Conservation (phyloP, 2,329 filamentous ascomycete genomes). For the Colletotrichum musicola region DNA sequence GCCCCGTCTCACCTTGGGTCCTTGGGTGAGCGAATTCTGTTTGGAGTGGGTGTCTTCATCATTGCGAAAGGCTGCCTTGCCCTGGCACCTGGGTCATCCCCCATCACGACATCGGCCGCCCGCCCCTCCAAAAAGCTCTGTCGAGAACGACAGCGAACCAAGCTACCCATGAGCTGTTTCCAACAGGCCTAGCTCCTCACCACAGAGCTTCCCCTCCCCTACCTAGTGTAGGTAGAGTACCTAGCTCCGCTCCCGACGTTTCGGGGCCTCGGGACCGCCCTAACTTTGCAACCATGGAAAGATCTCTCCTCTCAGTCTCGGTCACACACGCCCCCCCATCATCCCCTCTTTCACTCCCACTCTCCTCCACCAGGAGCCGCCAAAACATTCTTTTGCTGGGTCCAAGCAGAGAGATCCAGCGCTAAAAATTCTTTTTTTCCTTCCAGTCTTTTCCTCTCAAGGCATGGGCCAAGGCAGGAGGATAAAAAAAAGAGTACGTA, state of each 20-base stretch:
- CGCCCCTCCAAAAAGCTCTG: neutral
- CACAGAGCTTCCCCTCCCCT: neutral
- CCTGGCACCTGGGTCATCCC: conserved; percentile 4
- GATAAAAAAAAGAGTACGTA: conserved; percentile 8
- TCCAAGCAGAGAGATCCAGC: neutral
- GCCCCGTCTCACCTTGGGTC: conserved; percentile 18
- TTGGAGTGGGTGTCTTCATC: conserved; percentile 21
- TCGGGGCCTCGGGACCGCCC: conserved; percentile 30
- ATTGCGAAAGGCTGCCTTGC: neutral
- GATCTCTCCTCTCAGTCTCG: conserved; percentile 8
- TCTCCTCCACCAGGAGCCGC: conserved; percentile 10
- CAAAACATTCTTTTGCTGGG: conserved; percentile 24
- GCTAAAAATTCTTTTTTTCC: conserved; percentile 2
- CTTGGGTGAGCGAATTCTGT: neutral
- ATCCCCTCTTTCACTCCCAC: conserved; percentile 13
- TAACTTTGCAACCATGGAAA: conserved; percentile 28
- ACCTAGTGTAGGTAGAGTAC: neutral
- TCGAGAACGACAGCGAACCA: conserved; percentile 12
- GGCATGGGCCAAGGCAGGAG: neutral
- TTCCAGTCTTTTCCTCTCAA: neutral
- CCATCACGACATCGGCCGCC: conserved; percentile 10
- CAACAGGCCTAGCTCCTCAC: conserved; percentile 2
- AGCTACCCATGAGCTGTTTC: conserved; percentile 25
- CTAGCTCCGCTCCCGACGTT: conserved; percentile 35
- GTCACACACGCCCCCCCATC: conserved; percentile 2